Percentiles rank a stretch among this genome's conserved stretches.
phyloP scores from a whole-genome alignment of 257 asterid species.

The Jacaranda mimosifolia region DNA sequence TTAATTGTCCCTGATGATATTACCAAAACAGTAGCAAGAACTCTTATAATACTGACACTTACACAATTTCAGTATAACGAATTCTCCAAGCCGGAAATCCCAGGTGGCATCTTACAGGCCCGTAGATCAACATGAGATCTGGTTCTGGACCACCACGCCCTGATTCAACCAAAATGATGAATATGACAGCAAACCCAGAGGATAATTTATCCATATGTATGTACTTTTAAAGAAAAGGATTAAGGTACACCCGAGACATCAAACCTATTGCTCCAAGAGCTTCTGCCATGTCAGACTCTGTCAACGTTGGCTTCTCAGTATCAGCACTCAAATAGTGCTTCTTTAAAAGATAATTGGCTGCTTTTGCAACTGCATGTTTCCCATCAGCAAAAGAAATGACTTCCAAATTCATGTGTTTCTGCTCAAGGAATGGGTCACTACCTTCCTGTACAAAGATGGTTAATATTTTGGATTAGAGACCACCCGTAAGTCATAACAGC shows the following conservation, averaged over 20 bases:
- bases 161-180: constrained; percentile 43
- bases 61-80: constrained; percentile 97
- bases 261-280: constrained; percentile 76
- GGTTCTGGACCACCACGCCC: constrained; percentile 80
- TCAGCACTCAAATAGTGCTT: constrained; percentile 54
- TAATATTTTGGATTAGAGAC: constrained; percentile 32
- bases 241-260: constrained; percentile 34
- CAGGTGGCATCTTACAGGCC: constrained; percentile 88
- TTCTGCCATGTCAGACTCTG: constrained; percentile 77
- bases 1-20: neutral
- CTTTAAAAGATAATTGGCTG: constrained; percentile 74
- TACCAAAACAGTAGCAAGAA: neutral
- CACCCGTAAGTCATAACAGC: constrained; percentile 24
- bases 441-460: constrained; percentile 47
- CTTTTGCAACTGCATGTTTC: constrained; percentile 85
- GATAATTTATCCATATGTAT: neutral
- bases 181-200: constrained; percentile 10
- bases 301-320: constrained; percentile 55
- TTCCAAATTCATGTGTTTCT: constrained; percentile 63
- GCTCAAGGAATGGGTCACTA: constrained; percentile 46
- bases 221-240: constrained; percentile 9
- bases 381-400: constrained; percentile 78
- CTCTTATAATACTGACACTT: constrained; percentile 45
- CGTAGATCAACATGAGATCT: constrained; percentile 86
- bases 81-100: constrained; percentile 98